These are phyloP conservation scores for Sugiyamaella pinicola DNA, from an alignment of 1,139 yeast genomes.

Conservation along the genomic window DNA sequence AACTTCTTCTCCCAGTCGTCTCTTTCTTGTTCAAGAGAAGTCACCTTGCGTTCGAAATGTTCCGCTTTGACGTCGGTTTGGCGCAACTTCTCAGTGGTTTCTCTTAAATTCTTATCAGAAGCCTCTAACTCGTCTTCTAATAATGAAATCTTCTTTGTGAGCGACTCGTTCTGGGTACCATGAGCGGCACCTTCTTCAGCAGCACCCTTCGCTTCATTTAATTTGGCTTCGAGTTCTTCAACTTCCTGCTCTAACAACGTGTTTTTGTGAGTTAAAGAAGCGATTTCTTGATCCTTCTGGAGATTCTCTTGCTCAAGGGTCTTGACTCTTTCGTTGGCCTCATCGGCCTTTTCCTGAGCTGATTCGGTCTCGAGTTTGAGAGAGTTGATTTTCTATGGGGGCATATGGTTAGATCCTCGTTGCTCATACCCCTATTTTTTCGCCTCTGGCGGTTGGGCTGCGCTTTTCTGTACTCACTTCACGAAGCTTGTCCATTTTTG, in stretches of 20 bases:
- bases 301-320: slow-evolving; percentile 87
- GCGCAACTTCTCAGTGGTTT: slow-evolving; percentile 91
- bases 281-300: slow-evolving; percentile 94
- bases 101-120: slow-evolving; percentile 88
- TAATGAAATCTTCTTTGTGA: slow-evolving; percentile 87
- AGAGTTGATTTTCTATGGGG: slow-evolving; percentile 72
- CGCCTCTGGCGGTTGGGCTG: slow-evolving; percentile 4
- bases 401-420: background rate
- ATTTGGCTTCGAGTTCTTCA: slow-evolving; percentile 80
- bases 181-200: slow-evolving; percentile 93
- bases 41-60: slow-evolving; percentile 92
- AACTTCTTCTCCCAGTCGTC: slow-evolving; percentile 89
- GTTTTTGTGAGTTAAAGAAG: slow-evolving; percentile 89
- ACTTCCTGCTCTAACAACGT: slow-evolving; percentile 87
- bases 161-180: slow-evolving; percentile 86
- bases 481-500: slow-evolving; percentile 14
- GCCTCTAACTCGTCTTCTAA: slow-evolving; percentile 94
- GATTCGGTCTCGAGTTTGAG: slow-evolving; percentile 93
- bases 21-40: slow-evolving; percentile 88
- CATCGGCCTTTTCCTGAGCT: slow-evolving; percentile 97
- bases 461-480: slow-evolving; percentile 11
- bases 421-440: background rate
- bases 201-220: slow-evolving; percentile 79
- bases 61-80: slow-evolving; percentile 97
- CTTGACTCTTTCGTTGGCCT: slow-evolving; percentile 76